These are phyloP conservation scores for Albatrellus sp. DNA, from an alignment of 1,284 basidiomycete species.

Conservation along the genomic window DNA sequence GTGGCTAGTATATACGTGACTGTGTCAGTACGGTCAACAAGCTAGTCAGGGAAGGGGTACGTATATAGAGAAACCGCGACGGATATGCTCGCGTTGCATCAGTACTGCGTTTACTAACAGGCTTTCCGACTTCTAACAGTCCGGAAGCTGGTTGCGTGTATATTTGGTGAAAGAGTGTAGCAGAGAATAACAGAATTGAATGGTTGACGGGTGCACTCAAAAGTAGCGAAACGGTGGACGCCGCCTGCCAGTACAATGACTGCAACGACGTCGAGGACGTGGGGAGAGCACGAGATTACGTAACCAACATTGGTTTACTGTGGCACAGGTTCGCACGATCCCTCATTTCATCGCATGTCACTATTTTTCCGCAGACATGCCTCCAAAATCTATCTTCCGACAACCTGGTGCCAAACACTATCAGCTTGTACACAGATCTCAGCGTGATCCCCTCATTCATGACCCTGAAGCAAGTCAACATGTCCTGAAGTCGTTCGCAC, in stretches of 20 bases:
- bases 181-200: no score
- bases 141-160: background rate
- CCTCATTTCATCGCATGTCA: background rate
- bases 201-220: no score
- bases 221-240: background rate
- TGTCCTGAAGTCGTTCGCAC: conserved; percentile 76
- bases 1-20: conserved; percentile 67
- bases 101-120: conserved; percentile 4
- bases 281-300: background rate
- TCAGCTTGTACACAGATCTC: conserved; percentile 94
- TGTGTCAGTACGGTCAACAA: conserved; percentile 28
- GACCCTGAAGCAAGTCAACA: conserved; percentile 84
- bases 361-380: conserved; percentile 14
- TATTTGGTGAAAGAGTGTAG: background rate
- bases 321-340: no score
- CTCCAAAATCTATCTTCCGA: conserved; percentile 83
- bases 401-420: conserved; percentile 85
- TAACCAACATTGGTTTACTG: background rate
- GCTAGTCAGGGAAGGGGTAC: conserved; percentile 25
- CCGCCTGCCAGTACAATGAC: background rate
- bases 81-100: conserved; percentile 63
- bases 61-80: conserved; percentile 79
- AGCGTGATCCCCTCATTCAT: conserved; percentile 90
- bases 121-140: background rate
- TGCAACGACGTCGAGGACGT: background rate